Conservation (phyloP, 1,139 yeast species). For the Arxiozyma slooffiae region DNA sequence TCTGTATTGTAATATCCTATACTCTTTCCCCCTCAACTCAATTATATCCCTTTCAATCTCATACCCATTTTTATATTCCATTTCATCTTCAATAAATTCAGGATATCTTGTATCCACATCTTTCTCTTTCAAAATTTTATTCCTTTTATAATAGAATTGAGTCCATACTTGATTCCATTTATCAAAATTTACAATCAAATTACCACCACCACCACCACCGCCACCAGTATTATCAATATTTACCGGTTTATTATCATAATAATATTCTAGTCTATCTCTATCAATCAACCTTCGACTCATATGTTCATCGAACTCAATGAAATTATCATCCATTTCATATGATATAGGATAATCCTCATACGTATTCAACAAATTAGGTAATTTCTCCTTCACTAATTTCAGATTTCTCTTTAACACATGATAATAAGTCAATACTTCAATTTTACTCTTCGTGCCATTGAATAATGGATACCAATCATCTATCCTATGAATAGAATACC, state of each 20-base stretch:
- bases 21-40: not conserved
- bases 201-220: constrained; percentile 10
- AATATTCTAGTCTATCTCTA: not conserved
- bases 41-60: not conserved
- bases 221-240: not conserved
- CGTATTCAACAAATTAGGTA: constrained; percentile 14
- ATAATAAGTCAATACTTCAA: constrained; percentile 25
- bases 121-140: too few relatives aligned
- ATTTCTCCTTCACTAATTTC: constrained; percentile 11
- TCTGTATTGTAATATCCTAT: not conserved
- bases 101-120: not conserved
- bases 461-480: constrained; percentile 23
- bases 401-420: constrained; percentile 18
- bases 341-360: constrained; percentile 25
- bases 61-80: not conserved
- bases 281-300: constrained; percentile 11
- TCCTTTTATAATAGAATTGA: not conserved
- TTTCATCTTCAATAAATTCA: not conserved
- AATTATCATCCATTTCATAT: constrained; percentile 27
- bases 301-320: constrained; percentile 21
- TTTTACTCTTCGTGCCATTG: constrained; percentile 21
- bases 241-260: not conserved
- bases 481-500: constrained; percentile 26
- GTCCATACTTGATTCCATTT: not conserved
- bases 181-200: constrained; percentile 8